A percentile compares a stretch with the other conserved stretches of the same genome.
phyloP scores from a whole-genome alignment of 1,284 basidiomycete genomes.

The Marasmius tenuissimus region DNA sequence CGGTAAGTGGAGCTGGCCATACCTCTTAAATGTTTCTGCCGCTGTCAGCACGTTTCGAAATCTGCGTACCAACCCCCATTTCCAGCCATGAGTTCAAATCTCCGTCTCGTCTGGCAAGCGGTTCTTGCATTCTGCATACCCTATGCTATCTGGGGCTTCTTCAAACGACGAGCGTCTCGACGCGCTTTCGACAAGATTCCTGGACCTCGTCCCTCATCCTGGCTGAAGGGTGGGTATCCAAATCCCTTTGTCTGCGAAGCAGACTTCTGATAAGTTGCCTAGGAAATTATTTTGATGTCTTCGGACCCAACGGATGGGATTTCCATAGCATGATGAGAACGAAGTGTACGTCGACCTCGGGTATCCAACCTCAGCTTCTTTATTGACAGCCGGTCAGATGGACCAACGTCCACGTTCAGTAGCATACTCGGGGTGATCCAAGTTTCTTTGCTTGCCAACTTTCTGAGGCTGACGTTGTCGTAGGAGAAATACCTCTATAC shows the following conservation, averaged over 20 bases:
- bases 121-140: neutral
- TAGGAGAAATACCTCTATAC: constrained; percentile 27
- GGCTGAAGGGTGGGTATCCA: constrained; percentile 20
- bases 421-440: neutral
- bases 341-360: too few species aligned
- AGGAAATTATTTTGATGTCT: neutral
- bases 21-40: too few species aligned
- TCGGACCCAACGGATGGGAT: neutral
- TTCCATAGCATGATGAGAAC: too few species aligned
- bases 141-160: neutral
- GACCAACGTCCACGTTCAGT: neutral
- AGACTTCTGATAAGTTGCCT: neutral
- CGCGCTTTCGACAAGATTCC: constrained; percentile 23
- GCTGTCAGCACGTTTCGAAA: too few species aligned
- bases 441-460: neutral
- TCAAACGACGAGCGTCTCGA: neutral
- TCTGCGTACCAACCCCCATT: too few species aligned
- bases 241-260: neutral
- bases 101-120: neutral
- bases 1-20: too few species aligned
- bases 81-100: too few species aligned
- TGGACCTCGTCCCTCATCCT: constrained; percentile 29
- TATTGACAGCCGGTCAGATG: too few species aligned
- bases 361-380: too few species aligned
- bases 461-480: neutral